phyloP scores from a whole-genome alignment of 78 protist species.

The Acrasis kona region DNA sequence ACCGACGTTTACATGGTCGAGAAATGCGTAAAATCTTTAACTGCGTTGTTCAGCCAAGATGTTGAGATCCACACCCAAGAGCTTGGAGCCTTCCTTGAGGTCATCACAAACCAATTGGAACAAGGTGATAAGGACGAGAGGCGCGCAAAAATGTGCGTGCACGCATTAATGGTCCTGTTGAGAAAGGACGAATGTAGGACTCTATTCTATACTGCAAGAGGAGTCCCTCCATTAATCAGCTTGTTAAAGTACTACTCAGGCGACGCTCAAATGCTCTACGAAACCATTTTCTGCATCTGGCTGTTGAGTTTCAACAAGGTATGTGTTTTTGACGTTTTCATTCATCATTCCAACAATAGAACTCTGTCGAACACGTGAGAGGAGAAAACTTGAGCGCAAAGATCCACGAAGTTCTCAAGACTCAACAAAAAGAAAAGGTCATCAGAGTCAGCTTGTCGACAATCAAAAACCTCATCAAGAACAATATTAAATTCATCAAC shows the following conservation, averaged over 20 bases:
- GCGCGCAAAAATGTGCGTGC: no score
- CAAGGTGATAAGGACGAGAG: no score
- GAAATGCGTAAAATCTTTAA: no score
- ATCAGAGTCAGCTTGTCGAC: constrained; percentile 42
- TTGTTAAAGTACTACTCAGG: background rate
- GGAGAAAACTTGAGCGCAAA: constrained; percentile 3
- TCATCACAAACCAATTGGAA: no score
- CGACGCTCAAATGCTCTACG: constrained; percentile 38
- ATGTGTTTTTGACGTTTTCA: constrained; percentile 5
- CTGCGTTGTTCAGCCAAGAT: no score
- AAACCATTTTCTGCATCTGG: constrained; percentile 61
- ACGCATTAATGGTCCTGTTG: background rate
- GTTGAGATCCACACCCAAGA: no score
- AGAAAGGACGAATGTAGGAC: background rate
- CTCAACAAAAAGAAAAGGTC: constrained; percentile 44
- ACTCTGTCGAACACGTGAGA: no score
- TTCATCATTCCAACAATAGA: no score
- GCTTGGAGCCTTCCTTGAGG: no score
- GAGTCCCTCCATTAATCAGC: background rate
- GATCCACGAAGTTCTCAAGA: background rate
- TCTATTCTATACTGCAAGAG: background rate
- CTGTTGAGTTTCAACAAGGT: constrained; percentile 39
- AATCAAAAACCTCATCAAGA: background rate
- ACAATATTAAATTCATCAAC: background rate
- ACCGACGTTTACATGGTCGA: no score